These are phyloP conservation scores for Chaetomium sp. DNA, from an alignment of 2,329 filamentous ascomycete genomes.

Conservation along the genomic window DNA sequence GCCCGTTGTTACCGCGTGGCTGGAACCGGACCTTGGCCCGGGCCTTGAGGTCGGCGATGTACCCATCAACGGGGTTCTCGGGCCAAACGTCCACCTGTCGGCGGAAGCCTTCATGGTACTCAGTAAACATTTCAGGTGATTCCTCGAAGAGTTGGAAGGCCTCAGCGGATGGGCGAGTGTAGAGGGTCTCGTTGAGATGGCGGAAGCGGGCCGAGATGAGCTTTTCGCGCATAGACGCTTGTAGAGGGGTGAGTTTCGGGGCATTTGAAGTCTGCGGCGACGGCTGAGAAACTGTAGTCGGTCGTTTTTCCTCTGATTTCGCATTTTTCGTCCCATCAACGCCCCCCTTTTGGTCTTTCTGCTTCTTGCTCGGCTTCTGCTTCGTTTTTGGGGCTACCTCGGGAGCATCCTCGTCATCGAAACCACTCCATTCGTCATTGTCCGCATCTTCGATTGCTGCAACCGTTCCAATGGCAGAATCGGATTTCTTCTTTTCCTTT, in stretches of 20 bases:
- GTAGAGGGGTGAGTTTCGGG: constrained; percentile 77
- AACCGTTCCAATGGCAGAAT: neutral
- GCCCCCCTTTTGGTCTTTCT: constrained; percentile 2
- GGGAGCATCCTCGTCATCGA: constrained; percentile 20
- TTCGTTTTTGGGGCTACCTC: constrained; percentile 26
- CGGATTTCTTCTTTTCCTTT: constrained; percentile 25
- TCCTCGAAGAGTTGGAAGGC: constrained; percentile 77
- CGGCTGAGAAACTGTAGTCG: constrained; percentile 17
- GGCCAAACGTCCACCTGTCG: constrained; percentile 95
- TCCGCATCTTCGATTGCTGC: constrained; percentile 9
- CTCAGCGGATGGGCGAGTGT: constrained; percentile 80
- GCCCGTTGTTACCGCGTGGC: constrained; percentile 25
- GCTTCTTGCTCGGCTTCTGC: constrained; percentile 28
- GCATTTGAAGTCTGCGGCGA: constrained; percentile 35
- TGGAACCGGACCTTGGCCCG: constrained; percentile 44
- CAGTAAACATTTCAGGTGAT: constrained; percentile 86
- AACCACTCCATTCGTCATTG: constrained; percentile 21
- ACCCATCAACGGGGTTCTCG: constrained; percentile 88
- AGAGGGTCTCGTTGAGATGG: constrained; percentile 93
- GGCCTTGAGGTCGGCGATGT: constrained; percentile 62
- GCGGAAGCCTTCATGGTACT: constrained; percentile 95
- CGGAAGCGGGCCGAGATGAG: constrained; percentile 92
- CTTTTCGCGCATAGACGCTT: constrained; percentile 91
- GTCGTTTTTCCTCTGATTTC: constrained; percentile 24
- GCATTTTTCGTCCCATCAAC: constrained; percentile 31